Conservation (phyloP, 768 basidiomycete species). For the Boletus rubescentipes region DNA sequence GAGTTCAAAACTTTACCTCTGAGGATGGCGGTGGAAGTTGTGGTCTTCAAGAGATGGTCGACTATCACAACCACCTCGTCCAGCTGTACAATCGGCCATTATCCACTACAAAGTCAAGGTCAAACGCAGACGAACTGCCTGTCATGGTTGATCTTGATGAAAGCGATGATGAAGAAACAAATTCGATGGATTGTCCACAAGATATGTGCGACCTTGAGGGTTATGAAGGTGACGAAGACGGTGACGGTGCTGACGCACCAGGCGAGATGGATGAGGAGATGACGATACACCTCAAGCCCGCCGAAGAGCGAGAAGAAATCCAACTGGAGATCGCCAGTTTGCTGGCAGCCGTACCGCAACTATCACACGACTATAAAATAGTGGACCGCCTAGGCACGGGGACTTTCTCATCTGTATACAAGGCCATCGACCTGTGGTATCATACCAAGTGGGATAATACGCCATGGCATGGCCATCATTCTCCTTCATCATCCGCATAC, state of each 20-base stretch:
- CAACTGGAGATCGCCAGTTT: conserved; percentile 75
- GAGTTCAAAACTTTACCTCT: conserved; percentile 39
- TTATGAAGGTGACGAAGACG: conserved; percentile 36
- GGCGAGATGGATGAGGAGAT: conserved; percentile 60
- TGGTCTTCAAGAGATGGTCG: conserved; percentile 39
- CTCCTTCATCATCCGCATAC: conserved; percentile 59
- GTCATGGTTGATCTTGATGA: conserved; percentile 48
- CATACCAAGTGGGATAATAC: conserved; percentile 75
- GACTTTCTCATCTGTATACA: conserved; percentile 99
- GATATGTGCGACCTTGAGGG: conserved; percentile 37
- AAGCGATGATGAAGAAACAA: conserved; percentile 38
- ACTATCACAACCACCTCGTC: conserved; percentile 53
- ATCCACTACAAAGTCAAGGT: conserved; percentile 20
- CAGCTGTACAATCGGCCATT: conserved; percentile 37
- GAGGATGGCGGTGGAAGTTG: conserved; percentile 51
- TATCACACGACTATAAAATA: conserved; percentile 68
- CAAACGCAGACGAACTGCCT: conserved; percentile 25
- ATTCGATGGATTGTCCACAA: conserved; percentile 38
- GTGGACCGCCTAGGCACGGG: conserved; percentile 94
- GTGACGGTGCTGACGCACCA: conserved; percentile 32
- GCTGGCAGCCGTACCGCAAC: conserved; percentile 59
- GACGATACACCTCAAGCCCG: conserved; percentile 54
- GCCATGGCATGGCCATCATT: conserved; percentile 70
- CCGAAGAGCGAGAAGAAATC: conserved; percentile 74
- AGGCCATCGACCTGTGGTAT: conserved; percentile 80